Conservation (phyloP, 2,329 filamentous ascomycete species). For the Chrysoporthe cubensis region DNA sequence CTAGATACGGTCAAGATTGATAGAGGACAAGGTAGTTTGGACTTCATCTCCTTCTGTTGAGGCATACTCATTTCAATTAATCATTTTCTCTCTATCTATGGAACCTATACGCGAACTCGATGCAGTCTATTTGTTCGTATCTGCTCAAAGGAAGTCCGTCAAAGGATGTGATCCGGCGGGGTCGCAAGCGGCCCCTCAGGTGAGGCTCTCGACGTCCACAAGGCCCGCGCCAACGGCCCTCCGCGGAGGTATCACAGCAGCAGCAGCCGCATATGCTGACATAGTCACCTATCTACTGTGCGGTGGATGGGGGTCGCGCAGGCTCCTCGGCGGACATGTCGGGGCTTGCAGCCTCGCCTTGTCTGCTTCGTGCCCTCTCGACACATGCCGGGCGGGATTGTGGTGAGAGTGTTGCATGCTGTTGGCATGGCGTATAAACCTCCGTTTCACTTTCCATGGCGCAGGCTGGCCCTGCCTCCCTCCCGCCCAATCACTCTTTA, state of each 20-base stretch:
- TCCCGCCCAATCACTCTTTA: neutral
- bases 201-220: neutral
- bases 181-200: neutral
- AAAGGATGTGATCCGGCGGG: neutral
- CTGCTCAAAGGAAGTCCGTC: neutral
- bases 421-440: neutral
- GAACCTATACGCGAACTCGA: neutral
- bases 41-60: no score
- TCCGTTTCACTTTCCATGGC: neutral
- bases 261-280: no score
- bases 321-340: no score
- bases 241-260: no score
- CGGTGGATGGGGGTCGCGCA: no score
- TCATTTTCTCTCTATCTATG: neutral
- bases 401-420: no score
- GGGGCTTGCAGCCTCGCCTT: no score
- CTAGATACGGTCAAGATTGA: neutral
- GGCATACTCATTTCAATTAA: neutral
- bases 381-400: no score
- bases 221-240: no score
- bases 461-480: neutral
- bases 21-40: neutral
- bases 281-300: no score
- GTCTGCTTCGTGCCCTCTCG: no score
- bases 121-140: neutral